Evolutionary conservation across 1,284 basidiomycete species (phyloP).

Genomic region (Amylostereum areolatum): DNA sequence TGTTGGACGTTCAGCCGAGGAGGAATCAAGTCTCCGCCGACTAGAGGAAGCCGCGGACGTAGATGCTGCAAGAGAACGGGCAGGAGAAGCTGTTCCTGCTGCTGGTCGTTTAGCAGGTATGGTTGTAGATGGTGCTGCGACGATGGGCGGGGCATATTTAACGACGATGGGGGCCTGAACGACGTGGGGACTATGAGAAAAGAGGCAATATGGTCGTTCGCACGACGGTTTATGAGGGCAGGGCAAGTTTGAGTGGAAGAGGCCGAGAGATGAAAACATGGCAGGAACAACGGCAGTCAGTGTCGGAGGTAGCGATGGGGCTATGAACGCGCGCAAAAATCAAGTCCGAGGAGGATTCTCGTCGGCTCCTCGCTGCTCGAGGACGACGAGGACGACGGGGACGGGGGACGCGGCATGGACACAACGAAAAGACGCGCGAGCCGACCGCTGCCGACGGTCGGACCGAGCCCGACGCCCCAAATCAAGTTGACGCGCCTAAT

Average conservation of each 20-base stretch:
- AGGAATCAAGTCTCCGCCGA: slow-evolving; percentile 8
- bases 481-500: too few species aligned
- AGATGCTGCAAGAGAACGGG: slow-evolving; percentile 7
- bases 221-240: slow-evolving; percentile 58
- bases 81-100: slow-evolving; percentile 5
- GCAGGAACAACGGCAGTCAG: not conserved
- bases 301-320: not conserved
- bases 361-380: too few species aligned
- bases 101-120: slow-evolving; percentile 13
- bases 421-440: too few species aligned
- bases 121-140: slow-evolving; percentile 9
- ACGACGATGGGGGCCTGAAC: slow-evolving; percentile 32
- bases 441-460: too few species aligned
- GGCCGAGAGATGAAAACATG: slow-evolving; percentile 64
- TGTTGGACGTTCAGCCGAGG: slow-evolving; percentile 37
- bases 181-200: slow-evolving; percentile 48
- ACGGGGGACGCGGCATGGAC: too few species aligned
- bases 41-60: slow-evolving; percentile 7
- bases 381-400: too few species aligned
- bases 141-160: slow-evolving; percentile 27
- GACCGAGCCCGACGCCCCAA: too few species aligned
- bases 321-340: not conserved
- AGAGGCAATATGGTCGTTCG: slow-evolving; percentile 49
- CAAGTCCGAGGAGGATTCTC: too few species aligned
- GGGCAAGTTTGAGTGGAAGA: slow-evolving; percentile 47